Evolutionary conservation across 345 rosid genomes (phyloP).

Genomic region (Dipteronia dyeriana): DNA sequence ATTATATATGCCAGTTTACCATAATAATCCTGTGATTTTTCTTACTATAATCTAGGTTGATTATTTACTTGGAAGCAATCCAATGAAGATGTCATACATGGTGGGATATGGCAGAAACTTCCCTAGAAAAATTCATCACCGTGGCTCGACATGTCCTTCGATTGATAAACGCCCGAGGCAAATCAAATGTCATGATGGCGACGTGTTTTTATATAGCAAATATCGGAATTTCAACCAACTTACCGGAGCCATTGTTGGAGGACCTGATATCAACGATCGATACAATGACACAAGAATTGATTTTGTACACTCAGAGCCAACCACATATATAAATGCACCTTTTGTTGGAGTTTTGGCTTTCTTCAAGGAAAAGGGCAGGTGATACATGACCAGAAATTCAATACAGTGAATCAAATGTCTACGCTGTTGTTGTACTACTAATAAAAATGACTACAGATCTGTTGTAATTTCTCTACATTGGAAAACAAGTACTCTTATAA

Average conservation of each 20-base stretch:
- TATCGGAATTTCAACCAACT: conserved; percentile 50
- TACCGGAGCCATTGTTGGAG: conserved; percentile 57
- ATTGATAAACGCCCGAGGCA: conserved; percentile 30
- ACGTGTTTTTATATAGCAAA: conserved; percentile 28
- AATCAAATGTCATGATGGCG: conserved; percentile 48
- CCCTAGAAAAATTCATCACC: conserved; percentile 59
- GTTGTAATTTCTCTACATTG: no score
- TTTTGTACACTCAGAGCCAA: conserved; percentile 50
- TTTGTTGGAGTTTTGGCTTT: conserved; percentile 61
- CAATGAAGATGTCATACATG: conserved; percentile 60
- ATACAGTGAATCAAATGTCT: no score
- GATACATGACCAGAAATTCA: no score
- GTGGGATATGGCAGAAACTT: conserved; percentile 52
- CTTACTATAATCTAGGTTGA: conserved; percentile 38
- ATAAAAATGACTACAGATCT: no score
- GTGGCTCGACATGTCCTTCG: conserved; percentile 57
- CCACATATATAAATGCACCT: conserved; percentile 67
- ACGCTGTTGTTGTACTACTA: no score
- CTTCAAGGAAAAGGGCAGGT: conserved; percentile 24
- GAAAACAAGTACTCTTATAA: no score
- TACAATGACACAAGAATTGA: conserved; percentile 38
- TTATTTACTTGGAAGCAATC: conserved; percentile 63
- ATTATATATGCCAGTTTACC: no score
- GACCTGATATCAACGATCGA: conserved; percentile 47
- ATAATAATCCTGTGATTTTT: neutral